Conservation (phyloP, 2,329 filamentous ascomycete species). For the Xylaria polymorpha region DNA sequence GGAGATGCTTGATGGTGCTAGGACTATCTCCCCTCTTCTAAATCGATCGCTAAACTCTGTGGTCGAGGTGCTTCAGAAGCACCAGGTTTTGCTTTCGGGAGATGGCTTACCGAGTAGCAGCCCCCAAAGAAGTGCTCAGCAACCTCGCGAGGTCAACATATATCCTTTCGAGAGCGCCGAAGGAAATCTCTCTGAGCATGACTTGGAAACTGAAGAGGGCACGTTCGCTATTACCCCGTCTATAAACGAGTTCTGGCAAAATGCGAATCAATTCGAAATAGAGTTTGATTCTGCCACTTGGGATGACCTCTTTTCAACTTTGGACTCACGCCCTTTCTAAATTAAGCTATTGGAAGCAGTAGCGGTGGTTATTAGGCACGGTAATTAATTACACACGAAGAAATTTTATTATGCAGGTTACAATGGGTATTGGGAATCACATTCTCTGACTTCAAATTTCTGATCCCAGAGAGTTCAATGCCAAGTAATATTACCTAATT, state of each 20-base stretch:
- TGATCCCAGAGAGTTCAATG: too few relatives aligned
- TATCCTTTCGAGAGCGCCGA: neutral
- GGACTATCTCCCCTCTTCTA: neutral
- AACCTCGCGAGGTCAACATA: neutral
- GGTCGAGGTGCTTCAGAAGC: neutral
- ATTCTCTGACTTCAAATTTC: too few relatives aligned
- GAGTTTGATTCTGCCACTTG: neutral
- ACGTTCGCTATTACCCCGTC: neutral
- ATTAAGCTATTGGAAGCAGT: too few relatives aligned
- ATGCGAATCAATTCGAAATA: neutral
- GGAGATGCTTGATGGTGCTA: neutral
- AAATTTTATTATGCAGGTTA: too few relatives aligned
- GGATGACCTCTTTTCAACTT: constrained; percentile 1
- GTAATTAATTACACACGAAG: too few relatives aligned
- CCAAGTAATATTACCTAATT: too few relatives aligned
- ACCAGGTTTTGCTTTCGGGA: neutral
- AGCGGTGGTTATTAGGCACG: too few relatives aligned
- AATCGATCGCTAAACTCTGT: constrained; percentile 3
- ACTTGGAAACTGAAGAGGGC: neutral
- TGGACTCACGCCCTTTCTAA: neutral
- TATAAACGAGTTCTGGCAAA: constrained; percentile 8
- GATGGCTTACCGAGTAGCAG: neutral
- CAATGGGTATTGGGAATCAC: too few relatives aligned
- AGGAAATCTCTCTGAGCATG: neutral
- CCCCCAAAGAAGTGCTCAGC: neutral